These are phyloP conservation scores for Dentipellis sp. DNA, from an alignment of 768 basidiomycete species.

Conservation along the genomic window DNA sequence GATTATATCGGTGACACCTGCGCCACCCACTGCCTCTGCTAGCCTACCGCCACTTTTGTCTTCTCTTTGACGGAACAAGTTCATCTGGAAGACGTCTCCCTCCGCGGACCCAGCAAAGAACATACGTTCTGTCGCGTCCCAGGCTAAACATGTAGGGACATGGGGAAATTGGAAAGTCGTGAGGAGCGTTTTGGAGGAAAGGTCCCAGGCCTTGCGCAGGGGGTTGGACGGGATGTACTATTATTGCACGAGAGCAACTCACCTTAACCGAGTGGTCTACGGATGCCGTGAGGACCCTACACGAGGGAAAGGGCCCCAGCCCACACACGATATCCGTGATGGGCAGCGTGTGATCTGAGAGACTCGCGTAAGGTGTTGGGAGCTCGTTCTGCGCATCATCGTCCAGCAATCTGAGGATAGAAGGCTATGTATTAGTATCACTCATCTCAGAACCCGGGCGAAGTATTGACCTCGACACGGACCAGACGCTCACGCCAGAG, in stretches of 20 bases:
- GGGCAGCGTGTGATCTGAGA: constrained; percentile 90
- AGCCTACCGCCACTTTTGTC: constrained; percentile 40
- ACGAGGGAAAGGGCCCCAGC: constrained; percentile 67
- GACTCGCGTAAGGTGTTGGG: constrained; percentile 64
- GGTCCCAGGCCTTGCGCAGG: constrained; percentile 63
- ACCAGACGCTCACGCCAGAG: constrained; percentile 84
- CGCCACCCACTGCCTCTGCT: constrained; percentile 68
- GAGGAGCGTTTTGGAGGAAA: constrained; percentile 62
- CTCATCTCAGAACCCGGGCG: background rate
- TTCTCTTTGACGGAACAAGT: constrained; percentile 60
- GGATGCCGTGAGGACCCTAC: constrained; percentile 72
- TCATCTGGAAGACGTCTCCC: constrained; percentile 72
- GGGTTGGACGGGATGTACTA: background rate
- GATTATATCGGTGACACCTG: constrained; percentile 61
- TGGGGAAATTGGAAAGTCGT: constrained; percentile 85
- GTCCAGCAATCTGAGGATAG: constrained; percentile 54
- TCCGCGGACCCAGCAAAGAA: constrained; percentile 80
- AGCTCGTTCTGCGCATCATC: constrained; percentile 67
- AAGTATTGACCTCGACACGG: constrained; percentile 63
- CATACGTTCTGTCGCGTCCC: constrained; percentile 79
- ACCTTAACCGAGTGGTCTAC: constrained; percentile 92
- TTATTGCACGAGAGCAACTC: constrained; percentile 7
- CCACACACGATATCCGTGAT: constrained; percentile 79
- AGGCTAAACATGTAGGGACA: constrained; percentile 58
- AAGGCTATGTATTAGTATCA: background rate